Evolutionary conservation across 805 yeast species (phyloP), one percentile per base, ranked within the genome.

Genomic region (Candida tallmaniae): DNA sequence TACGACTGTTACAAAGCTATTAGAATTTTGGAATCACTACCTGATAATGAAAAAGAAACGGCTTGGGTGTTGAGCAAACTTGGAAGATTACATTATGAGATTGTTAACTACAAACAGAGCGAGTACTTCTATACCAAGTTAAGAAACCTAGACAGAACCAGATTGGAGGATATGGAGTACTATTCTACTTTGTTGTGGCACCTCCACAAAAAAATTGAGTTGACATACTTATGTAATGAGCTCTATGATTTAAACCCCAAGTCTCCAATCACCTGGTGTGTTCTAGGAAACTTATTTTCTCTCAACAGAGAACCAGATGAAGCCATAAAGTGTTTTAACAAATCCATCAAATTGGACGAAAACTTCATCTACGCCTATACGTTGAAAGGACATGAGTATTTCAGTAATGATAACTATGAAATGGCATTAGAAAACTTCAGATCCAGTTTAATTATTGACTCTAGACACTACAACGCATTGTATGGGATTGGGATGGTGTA

Each of bases 401-500:
- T 86, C 22, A 73, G 90, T 2, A 86, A 77, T 49, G 98, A 94
- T 60, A 88, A 94, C 23, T 85, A 82, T 60, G 96, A 88, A 52
- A 75, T 79, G 52, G 97, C 98, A 0, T 72, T 83, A 41, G 85
- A 82, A 37, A 77, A 86, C 41, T 93, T 88, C 69, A 61, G 96
- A 23, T 68, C 70, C 42, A 94, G 96, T 3, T 67, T 93, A 29
- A 63, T 81, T 16, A 70, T 80, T 27, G 95, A 90, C 50, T 71
- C 80, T 30, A 69, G 88, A 38, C 96, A 87, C 54, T 93, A 89
- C 58, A 93, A 90, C 58, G 97, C 97, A 0, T 78, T 89, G 50
- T 93, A 93, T 51, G 98, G 98, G 18, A 74, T 93, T 37, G 98
- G 97, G 6, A 87, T 88, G 90, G 94, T 88, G 19, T 83, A 80